These are phyloP conservation scores for Gremmenia infestans DNA, from an alignment of 2,329 filamentous ascomycete species.

Conservation along the genomic window DNA sequence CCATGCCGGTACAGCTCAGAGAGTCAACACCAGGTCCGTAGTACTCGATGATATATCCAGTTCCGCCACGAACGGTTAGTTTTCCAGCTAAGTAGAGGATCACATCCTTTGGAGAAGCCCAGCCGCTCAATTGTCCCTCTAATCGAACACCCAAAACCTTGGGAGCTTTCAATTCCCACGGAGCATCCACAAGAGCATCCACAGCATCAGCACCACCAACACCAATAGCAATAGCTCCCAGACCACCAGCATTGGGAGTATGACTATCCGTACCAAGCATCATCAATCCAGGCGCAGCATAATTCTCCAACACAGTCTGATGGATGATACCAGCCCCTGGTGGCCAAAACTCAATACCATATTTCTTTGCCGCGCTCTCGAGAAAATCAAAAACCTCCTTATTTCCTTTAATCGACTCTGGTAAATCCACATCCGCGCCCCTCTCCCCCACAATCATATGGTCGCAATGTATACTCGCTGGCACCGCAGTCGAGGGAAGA, in stretches of 20 bases:
- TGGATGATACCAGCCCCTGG: constrained; percentile 99
- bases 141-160: constrained; percentile 96
- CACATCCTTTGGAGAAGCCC: constrained; percentile 91
- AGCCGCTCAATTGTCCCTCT: constrained; percentile 82
- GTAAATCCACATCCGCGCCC: constrained; percentile 90
- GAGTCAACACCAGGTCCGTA: constrained; percentile 94
- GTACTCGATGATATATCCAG: constrained; percentile 73
- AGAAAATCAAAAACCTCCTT: constrained; percentile 99
- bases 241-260: constrained; percentile 94
- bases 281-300: constrained; percentile 96
- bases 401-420: constrained; percentile 86
- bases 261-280: constrained; percentile 98
- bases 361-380: constrained; percentile 89
- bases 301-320: constrained; percentile 98
- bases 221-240: constrained; percentile 92
- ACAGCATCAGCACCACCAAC: constrained; percentile 97
- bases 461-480: constrained; percentile 95
- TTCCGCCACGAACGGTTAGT: constrained; percentile 23
- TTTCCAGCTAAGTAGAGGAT: constrained; percentile 42
- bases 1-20: constrained; percentile 88
- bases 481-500: constrained; percentile 92
- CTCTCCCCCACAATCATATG: constrained; percentile 98
- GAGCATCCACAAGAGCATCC: constrained; percentile 94
- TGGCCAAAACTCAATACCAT: constrained; percentile 99
- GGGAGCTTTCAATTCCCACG: constrained; percentile 97